phyloP scores from a whole-genome alignment of 805 yeast species.

The Ogataea pini region DNA sequence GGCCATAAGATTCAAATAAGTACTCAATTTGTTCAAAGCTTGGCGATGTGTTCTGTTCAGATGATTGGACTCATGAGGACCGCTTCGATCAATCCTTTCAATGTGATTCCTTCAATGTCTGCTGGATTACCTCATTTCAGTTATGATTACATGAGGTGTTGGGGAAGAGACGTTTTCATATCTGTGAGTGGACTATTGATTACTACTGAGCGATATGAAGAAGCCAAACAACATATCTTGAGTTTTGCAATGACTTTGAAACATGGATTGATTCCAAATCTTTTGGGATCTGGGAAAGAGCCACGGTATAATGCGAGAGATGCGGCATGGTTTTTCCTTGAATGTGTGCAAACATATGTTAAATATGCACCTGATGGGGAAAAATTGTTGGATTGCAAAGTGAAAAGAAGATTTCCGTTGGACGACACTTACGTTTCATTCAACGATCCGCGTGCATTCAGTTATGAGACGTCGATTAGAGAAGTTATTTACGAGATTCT shows the following conservation, averaged over 20 bases:
- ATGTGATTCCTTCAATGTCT: slow-evolving; percentile 73
- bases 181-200: slow-evolving; percentile 79
- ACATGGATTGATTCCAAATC: slow-evolving; percentile 92
- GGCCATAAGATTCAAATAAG: slow-evolving; percentile 55
- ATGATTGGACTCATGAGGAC: slow-evolving; percentile 75
- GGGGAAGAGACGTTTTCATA: slow-evolving; percentile 97
- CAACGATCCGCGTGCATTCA: slow-evolving; percentile 75
- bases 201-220: slow-evolving; percentile 74
- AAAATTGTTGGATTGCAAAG: slow-evolving; percentile 65
- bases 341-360: slow-evolving; percentile 84
- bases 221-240: slow-evolving; percentile 78
- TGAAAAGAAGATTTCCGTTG: slow-evolving; percentile 75
- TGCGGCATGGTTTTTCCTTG: slow-evolving; percentile 94
- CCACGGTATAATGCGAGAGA: slow-evolving; percentile 96
- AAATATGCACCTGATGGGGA: slow-evolving; percentile 67
- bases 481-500: slow-evolving; percentile 83
- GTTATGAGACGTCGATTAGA: slow-evolving; percentile 64
- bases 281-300: slow-evolving; percentile 88
- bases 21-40: slow-evolving; percentile 73
- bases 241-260: slow-evolving; percentile 89
- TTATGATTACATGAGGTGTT: slow-evolving; percentile 88
- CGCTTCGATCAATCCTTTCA: slow-evolving; percentile 72
- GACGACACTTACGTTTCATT: slow-evolving; percentile 76
- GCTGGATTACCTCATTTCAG: slow-evolving; percentile 97
- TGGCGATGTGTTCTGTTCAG: slow-evolving; percentile 82